phyloP scores from a whole-genome alignment of 805 yeast species.

The Candida nanaspora region DNA sequence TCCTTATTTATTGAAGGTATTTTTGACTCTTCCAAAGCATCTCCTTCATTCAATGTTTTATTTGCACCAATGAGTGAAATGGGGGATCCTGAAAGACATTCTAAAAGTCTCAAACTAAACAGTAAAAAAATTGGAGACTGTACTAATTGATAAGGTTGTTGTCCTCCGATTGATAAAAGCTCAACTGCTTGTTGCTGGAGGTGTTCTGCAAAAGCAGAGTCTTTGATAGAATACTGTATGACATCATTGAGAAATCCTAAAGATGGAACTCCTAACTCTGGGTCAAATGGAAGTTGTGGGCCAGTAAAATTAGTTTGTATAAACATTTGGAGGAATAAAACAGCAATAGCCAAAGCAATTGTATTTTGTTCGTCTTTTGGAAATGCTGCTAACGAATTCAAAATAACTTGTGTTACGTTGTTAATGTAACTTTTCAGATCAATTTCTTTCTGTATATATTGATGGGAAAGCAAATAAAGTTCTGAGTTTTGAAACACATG shows the following conservation, averaged over 20 bases:
- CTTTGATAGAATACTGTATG: constrained; percentile 7
- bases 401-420: not conserved
- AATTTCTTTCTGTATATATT: not conserved
- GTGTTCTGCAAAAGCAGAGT: constrained; percentile 13
- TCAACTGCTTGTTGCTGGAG: constrained; percentile 5
- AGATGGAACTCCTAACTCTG: constrained; percentile 5
- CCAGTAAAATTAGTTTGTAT: constrained; percentile 80
- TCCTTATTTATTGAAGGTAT: constrained; percentile 2
- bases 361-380: constrained; percentile 1
- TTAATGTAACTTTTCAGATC: constrained; percentile 1
- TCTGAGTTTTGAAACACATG: constrained; percentile 9
- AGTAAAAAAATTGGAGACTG: constrained; percentile 41
- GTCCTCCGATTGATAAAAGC: constrained; percentile 38
- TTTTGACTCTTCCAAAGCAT: constrained; percentile 14
- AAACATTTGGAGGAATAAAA: constrained; percentile 60
- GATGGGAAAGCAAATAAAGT: constrained; percentile 3
- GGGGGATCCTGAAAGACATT: constrained; percentile 25
- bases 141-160: constrained; percentile 57
- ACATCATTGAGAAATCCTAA: constrained; percentile 13
- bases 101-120: constrained; percentile 37
- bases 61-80: constrained; percentile 14
- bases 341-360: constrained; percentile 33
- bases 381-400: constrained; percentile 2
- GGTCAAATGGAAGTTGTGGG: constrained; percentile 44
- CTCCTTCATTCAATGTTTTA: constrained; percentile 13